A percentile compares a stretch with the other conserved stretches of the same genome.
Evolutionary conservation across 208 protist genomes (phyloP).

Genomic region (Leishmania tarentolae): DNA sequence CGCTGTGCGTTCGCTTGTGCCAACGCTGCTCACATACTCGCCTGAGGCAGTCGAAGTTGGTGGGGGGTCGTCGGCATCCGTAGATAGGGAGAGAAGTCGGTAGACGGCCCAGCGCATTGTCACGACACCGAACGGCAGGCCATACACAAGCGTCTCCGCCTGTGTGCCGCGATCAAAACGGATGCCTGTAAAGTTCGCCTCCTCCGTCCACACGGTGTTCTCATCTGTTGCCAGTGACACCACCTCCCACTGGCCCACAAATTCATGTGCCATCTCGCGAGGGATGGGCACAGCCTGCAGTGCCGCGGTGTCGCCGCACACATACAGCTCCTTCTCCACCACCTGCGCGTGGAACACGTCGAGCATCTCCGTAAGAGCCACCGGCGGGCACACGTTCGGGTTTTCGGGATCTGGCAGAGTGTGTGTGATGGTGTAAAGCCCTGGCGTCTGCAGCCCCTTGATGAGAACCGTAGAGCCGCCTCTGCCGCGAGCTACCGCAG

Average conservation of each 20-base stretch:
- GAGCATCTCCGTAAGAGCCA: slow-evolving; percentile 57
- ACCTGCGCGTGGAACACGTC: slow-evolving; percentile 81
- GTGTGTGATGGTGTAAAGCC: slow-evolving; percentile 79
- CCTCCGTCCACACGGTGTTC: slow-evolving; percentile 53
- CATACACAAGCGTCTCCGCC: slow-evolving; percentile 60
- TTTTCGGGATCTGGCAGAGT: slow-evolving; percentile 61
- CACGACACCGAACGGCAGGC: slow-evolving; percentile 86
- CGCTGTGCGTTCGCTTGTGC: not conserved
- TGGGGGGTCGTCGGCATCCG: not conserved
- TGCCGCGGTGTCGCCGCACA: slow-evolving; percentile 68
- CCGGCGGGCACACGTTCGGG: slow-evolving; percentile 65
- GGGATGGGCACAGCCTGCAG: slow-evolving; percentile 76
- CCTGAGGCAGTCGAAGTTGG: not conserved
- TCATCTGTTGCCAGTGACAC: slow-evolving; percentile 69
- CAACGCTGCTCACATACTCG: not conserved
- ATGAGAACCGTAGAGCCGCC: slow-evolving; percentile 68
- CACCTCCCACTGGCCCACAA: slow-evolving; percentile 82
- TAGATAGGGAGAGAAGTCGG: slow-evolving; percentile 13
- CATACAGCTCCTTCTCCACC: slow-evolving; percentile 56
- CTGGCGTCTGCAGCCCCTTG: slow-evolving; percentile 55
- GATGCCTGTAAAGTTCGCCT: slow-evolving; percentile 66
- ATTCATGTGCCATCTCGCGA: slow-evolving; percentile 57
- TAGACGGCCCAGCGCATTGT: slow-evolving; percentile 88
- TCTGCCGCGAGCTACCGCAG: slow-evolving; percentile 37
- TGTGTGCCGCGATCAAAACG: slow-evolving; percentile 51